Percentiles rank a stretch among this genome's conserved stretches.
These are phyloP conservation scores for Spongospora subterranea DNA, from an alignment of 208 protist genomes.

Conservation along the genomic window DNA sequence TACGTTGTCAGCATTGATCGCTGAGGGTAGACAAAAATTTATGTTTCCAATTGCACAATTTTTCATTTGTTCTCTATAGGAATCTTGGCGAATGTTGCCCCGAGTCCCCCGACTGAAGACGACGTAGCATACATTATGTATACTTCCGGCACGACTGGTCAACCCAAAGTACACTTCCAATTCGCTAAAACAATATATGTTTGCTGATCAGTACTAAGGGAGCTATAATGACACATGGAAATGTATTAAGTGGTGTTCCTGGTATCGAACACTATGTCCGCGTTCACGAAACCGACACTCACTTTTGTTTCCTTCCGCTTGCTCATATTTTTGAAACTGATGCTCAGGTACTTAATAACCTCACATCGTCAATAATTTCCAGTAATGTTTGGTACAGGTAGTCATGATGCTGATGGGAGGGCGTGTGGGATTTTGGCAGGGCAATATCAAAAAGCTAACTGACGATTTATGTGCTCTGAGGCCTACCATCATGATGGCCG, in stretches of 20 bases:
- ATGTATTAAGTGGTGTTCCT: slow-evolving; percentile 44
- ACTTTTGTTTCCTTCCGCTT: slow-evolving; percentile 81
- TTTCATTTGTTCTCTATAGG: neutral
- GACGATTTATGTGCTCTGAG: slow-evolving; percentile 76
- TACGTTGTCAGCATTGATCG: neutral
- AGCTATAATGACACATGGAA: neutral
- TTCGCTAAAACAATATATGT: neutral
- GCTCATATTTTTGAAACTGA: slow-evolving; percentile 81
- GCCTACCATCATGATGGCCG: slow-evolving; percentile 78
- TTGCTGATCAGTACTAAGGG: neutral
- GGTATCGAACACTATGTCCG: slow-evolving; percentile 39
- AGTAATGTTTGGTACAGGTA: neutral
- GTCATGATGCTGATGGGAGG: slow-evolving; percentile 63
- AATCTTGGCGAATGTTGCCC: neutral
- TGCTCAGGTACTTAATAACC: slow-evolving; percentile 25
- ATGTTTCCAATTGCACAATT: neutral
- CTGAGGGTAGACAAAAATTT: neutral
- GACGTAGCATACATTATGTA: slow-evolving; percentile 51
- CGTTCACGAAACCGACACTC: slow-evolving; percentile 63
- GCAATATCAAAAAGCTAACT: slow-evolving; percentile 73
- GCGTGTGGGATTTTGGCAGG: slow-evolving; percentile 76
- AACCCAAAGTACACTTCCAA: slow-evolving; percentile 4
- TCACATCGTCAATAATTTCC: neutral
- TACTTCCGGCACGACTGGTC: slow-evolving; percentile 48
- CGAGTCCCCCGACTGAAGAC: slow-evolving; percentile 16